Base-by-base conservation (phyloP, 345 rosid species). In the Pistacia vera region DNA sequence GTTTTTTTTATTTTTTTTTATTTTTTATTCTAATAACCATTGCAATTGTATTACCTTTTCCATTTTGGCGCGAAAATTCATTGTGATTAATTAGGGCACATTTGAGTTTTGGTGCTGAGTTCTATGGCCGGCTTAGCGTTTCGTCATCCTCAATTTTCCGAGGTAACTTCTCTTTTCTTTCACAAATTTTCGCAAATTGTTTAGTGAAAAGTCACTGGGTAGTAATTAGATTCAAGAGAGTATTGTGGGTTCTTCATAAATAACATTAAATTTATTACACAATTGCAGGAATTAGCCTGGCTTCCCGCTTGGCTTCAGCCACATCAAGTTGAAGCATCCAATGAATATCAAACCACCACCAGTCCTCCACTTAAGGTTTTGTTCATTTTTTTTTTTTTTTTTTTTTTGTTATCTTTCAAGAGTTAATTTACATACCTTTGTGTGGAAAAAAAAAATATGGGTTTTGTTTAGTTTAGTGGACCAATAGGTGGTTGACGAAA, bases 101-200 rank as follows among this genome's bases (percentile, higher is more conserved):
- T 28, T 2, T 30, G 78, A 8, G 28, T 18, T 36, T 8, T 2
- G 16, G 2, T 30, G 62, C 54, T 67, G 16, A 75, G 74, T 74
- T 57, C 72, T 36, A 81, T 80, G 80, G 70, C 81, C 52, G 75
- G 78, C 75, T 61, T 79, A 80, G 90, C 88, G 79, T 85, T 90
- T 80, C 94, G 88, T 55, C 85, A 59, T 75, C 89, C 92, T 60
- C 92, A 82, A 70, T 86, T 88, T 78, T 85, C 90, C 55, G 90
- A 88, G 87, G 92, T 85, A 77, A 63, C 18, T 46, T 52, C 22
- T 41, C n/a, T 46, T 59, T 13, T 59, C 13, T 9, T 48, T 48
- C 20, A 62, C 36, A 3, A 13, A 4, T 30, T 30, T 30, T 30
- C 33, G 33, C 33, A 30, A 30, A 30, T 30, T 30, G 33, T 30